Percentiles rank a stretch among this genome's conserved stretches.
Conservation (phyloP, 148 eudicot species). For the Diospyros kaki region DNA sequence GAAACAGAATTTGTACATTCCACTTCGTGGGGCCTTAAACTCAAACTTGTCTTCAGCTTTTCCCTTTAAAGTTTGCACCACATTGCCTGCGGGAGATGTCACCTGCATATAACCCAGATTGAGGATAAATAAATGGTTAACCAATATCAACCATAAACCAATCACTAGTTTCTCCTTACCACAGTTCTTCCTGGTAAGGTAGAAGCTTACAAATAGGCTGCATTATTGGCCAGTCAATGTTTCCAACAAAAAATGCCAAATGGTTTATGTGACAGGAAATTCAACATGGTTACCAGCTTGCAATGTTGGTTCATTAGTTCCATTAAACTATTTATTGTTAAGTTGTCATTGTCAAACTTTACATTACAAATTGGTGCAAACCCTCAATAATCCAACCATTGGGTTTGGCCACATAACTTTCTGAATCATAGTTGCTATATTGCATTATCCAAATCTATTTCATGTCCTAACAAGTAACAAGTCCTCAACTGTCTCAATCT, state of each 20-base stretch:
- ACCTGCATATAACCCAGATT: constrained; percentile 47
- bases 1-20: constrained; percentile 92
- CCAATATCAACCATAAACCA: neutral
- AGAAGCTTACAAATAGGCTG: neutral
- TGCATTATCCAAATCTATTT: no score
- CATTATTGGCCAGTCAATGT: neutral
- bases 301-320: no score
- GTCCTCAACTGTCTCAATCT: no score
- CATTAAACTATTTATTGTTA: no score
- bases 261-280: neutral
- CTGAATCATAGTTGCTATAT: no score
- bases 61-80: constrained; percentile 64
- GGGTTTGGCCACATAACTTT: no score
- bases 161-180: neutral
- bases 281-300: neutral
- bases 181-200: neutral
- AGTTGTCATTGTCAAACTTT: no score
- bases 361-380: no score
- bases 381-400: no score
- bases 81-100: constrained; percentile 66
- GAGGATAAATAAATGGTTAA: constrained; percentile 1
- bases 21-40: constrained; percentile 76
- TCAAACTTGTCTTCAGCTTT: constrained; percentile 90
- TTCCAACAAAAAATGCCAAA: neutral
- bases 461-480: no score